Evolutionary conservation across 2,329 filamentous ascomycete species (phyloP).

Genomic region (Beauveria sp.): DNA sequence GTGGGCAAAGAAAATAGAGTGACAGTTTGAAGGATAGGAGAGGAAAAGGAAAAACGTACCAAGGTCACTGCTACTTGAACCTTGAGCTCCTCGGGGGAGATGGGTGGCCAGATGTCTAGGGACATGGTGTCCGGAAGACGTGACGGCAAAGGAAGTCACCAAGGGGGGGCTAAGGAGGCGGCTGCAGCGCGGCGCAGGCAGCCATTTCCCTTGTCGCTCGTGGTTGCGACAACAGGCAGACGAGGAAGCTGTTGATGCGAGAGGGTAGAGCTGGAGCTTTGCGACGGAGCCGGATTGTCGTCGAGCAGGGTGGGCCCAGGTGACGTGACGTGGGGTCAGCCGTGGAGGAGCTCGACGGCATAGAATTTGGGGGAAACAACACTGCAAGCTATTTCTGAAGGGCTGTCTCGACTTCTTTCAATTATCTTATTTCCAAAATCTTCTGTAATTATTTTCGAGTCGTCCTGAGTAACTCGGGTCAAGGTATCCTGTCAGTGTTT

Average conservation of each 20-base stretch:
- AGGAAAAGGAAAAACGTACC: slow-evolving; percentile 28
- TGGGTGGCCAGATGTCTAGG: slow-evolving; percentile 50
- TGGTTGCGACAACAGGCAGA: background rate
- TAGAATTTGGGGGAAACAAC: too few relatives aligned
- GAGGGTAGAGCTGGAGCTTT: background rate
- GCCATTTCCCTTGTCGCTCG: slow-evolving; percentile 15
- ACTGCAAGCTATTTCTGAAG: too few relatives aligned
- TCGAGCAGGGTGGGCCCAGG: background rate
- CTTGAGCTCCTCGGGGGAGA: slow-evolving; percentile 43
- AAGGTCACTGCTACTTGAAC: slow-evolving; percentile 41
- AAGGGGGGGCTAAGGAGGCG: background rate
- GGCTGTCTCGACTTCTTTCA: too few relatives aligned
- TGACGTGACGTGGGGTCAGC: slow-evolving; percentile 3
- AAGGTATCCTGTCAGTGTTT: too few relatives aligned
- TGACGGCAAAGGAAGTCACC: background rate
- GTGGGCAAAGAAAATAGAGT: background rate
- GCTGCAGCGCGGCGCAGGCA: slow-evolving; percentile 18
- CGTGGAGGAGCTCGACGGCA: background rate
- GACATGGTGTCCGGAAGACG: slow-evolving; percentile 35
- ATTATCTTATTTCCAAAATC: accelerated
- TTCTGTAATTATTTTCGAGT: too few relatives aligned
- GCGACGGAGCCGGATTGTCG: background rate
- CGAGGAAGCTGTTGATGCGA: background rate
- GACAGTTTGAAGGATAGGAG: background rate
- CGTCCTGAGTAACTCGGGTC: too few relatives aligned